A percentile compares a stretch with the other conserved stretches of the same genome.
Conservation (phyloP, 2,329 filamentous ascomycete genomes). For the Sporothrix humicola region DNA sequence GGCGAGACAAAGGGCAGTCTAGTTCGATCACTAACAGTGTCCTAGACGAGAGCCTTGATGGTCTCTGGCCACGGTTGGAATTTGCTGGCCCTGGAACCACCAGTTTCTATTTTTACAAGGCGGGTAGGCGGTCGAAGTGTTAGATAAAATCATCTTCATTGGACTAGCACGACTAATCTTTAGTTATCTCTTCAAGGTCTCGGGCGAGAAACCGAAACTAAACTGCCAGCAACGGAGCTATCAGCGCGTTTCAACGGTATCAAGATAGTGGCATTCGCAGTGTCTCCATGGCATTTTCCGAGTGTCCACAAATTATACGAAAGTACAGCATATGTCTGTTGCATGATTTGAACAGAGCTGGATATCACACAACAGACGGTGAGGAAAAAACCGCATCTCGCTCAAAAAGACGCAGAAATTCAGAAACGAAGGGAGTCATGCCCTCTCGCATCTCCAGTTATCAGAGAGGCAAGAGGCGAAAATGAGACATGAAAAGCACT, state of each 20-base stretch:
- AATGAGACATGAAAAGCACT: neutral
- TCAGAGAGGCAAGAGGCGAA: constrained; percentile 20
- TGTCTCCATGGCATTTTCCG: neutral
- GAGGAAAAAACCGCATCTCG: neutral
- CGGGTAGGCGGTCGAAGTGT: neutral
- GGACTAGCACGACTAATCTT: neutral
- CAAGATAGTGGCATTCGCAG: neutral
- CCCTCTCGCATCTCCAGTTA: constrained; percentile 9
- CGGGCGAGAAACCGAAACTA: neutral
- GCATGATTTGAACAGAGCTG: neutral
- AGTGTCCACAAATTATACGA: neutral
- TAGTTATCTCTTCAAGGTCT: neutral
- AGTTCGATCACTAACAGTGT: neutral
- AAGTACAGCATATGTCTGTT: neutral
- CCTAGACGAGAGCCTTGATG: neutral
- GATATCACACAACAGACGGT: neutral
- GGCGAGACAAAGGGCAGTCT: neutral
- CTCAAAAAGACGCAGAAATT: constrained; percentile 25
- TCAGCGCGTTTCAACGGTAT: neutral
- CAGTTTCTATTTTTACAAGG: neutral
- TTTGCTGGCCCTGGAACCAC: neutral
- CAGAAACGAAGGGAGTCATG: neutral
- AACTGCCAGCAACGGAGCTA: neutral
- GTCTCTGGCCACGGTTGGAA: neutral
- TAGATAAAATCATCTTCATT: neutral